Conservation (phyloP, 116 monocot genomes). For the Iris pallida region DNA sequence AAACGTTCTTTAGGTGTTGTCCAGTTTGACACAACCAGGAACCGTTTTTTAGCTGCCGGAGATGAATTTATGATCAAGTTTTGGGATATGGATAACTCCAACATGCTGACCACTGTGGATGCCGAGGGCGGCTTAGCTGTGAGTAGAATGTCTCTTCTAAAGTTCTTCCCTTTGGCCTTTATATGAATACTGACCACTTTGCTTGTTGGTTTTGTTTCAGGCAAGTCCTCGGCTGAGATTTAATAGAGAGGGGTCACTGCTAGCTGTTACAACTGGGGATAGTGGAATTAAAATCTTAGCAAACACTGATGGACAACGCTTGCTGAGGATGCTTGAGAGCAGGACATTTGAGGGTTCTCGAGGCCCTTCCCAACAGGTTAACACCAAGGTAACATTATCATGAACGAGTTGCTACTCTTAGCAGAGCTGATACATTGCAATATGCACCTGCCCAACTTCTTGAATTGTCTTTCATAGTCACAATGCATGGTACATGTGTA, state of each 20-base stretch:
- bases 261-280: slow-evolving; percentile 69
- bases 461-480: neutral
- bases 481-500: no score
- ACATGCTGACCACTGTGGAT: slow-evolving; percentile 48
- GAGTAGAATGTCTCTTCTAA: neutral
- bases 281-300: slow-evolving; percentile 87
- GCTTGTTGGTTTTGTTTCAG: slow-evolving; percentile 23
- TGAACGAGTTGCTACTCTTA: no score
- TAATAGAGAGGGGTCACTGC: slow-evolving; percentile 82
- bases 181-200: neutral
- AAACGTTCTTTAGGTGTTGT: slow-evolving; percentile 67
- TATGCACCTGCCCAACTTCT: neutral
- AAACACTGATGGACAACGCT: slow-evolving; percentile 67
- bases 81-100: slow-evolving; percentile 81
- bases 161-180: neutral
- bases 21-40: slow-evolving; percentile 82
- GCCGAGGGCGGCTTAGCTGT: slow-evolving; percentile 28
- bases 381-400: slow-evolving; percentile 24
- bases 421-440: no score
- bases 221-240: slow-evolving; percentile 79
- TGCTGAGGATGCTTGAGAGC: slow-evolving; percentile 68
- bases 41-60: slow-evolving; percentile 78
- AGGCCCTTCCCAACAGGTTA: slow-evolving; percentile 38
- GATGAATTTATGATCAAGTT: slow-evolving; percentile 79
- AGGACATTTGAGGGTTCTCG: slow-evolving; percentile 66